phyloP scores from a whole-genome alignment of 2,329 filamentous ascomycete genomes.

The Verticillium zaregamsianum region DNA sequence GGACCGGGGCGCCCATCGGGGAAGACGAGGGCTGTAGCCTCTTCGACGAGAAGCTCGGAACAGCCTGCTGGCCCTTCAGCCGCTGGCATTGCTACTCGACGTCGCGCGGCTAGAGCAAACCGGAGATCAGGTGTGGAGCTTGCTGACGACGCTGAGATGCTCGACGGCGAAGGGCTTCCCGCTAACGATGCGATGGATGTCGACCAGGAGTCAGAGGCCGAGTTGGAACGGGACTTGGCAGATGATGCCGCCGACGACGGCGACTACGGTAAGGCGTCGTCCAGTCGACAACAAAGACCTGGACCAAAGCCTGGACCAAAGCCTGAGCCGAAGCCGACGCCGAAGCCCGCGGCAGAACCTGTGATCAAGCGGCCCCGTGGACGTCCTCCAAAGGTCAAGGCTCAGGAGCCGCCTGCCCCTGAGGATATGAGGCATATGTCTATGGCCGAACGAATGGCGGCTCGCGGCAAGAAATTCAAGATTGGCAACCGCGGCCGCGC shows the following conservation, averaged over 20 bases:
- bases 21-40: constrained; percentile 1
- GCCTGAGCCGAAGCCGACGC: background rate
- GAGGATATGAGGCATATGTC: constrained; percentile 36
- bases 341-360: background rate
- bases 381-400: background rate
- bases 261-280: background rate
- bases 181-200: constrained; percentile 15
- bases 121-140: constrained; percentile 10
- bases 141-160: constrained; percentile 1
- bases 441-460: constrained; percentile 53
- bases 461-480: constrained; percentile 49
- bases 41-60: constrained; percentile 1
- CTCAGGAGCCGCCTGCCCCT: constrained; percentile 5
- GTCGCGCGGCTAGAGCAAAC: constrained; percentile 7
- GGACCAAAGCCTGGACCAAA: background rate
- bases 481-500: constrained; percentile 29
- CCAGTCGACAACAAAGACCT: constrained; percentile 1
- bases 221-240: constrained; percentile 26
- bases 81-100: constrained; percentile 9
- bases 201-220: constrained; percentile 28
- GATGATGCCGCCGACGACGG: constrained; percentile 11
- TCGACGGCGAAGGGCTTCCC: background rate
- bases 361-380: background rate
- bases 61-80: constrained; percentile 5
- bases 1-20: constrained; percentile 24